Evolutionary conservation across 1,284 basidiomycete genomes (phyloP), one percentile per base, ranked within the genome.

Genomic region (Ceratobasidium theobromae): DNA sequence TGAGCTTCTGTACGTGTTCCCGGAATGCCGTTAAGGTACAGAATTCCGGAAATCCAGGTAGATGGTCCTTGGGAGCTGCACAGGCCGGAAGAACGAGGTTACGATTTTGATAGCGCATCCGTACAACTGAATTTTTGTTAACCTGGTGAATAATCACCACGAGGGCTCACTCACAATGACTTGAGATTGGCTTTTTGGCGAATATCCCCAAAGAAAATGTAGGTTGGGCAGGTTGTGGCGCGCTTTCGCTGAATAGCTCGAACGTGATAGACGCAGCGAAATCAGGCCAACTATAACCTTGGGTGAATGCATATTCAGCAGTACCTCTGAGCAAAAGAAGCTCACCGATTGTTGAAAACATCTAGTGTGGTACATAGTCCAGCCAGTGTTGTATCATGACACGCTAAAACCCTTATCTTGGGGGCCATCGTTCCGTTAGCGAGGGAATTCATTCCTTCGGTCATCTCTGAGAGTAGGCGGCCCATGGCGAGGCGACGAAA

Each of bases 401-500:
- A 70, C 49, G 69, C 45, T 57, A 72, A 72, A 14, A 93, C 79
- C 14, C 89, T 80, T 25, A 90, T 77, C 73, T 85, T 87, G 4
- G 80, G 79, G 67, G 85, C 80, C 12, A 77, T 72, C 14, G 78
- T 79, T 40, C 78, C 72, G 12, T 79, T 76, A 1, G 78, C 78
- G 72, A 86, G 87, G 48, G 73, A 73, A 65, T 81, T 78, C 83
- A 93, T 86, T 72, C 86, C 88, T 27, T 73, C 73, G 12, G 81
- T 76, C 46, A 92, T 73, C 54, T 89, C 87, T 5, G 81, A 78
- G 16, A 93, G 80, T 8, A 93, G 79, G 1, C 82, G 83, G 4
- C 90, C 91, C 86, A 92, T 87, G 1, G 87, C 89, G 11, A 93
- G 77, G 43, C 86, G 81, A 3, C 89, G 83, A 66, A 88, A 88